Evolutionary conservation across 139 green algal genomes (phyloP), one percentile per base, ranked within the genome.

Genomic region (Pleodorina starrii): DNA sequence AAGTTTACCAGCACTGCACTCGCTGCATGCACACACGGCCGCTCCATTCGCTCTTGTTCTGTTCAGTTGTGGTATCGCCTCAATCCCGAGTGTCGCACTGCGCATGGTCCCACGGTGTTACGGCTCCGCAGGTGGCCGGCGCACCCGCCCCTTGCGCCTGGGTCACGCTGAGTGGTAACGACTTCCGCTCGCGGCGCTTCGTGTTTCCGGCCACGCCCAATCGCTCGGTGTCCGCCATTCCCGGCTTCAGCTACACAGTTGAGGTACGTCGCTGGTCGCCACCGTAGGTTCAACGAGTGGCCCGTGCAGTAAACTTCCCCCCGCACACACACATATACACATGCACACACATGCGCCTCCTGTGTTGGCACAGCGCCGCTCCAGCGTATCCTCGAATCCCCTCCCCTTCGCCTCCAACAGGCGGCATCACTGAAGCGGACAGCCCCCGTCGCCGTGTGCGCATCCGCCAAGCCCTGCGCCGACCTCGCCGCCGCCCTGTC

Each of bases 181-280:
- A 85, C 36, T 57, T 42, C 36, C 51, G 78, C 36, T 73, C 36
- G 21, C 78, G 78, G 16, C 78, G 78, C 36, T 74, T 85, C 78
- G 1, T 74, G 29, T 85, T 85, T 21, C 51, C 78, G 7, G 17
- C 78, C 16, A 35, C 78, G 12, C 54, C 51, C 36, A 51, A 73
- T 51, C 51, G 51, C 4, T 2, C 38, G 25, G 54, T 19, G 11
- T 21, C 38, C 17, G 76, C 7, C 2, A 12, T 80, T 0, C 21
- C 76, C 3, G 48, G 36, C 36, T 85, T 57, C 38, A 51, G 54
- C 7, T 85, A 85, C 78, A 74, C 54, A 23, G 78, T 85, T 5
- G 78, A 85, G 51, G 76, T 84, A 46, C 27, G 74, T 29, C 54
- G 29, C 5, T 66, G 54, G 21, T 32, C 54, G 54, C 3, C 54